These are phyloP conservation scores for Botryotinia narcissicola DNA, from an alignment of 2,329 filamentous ascomycete genomes.

Conservation along the genomic window DNA sequence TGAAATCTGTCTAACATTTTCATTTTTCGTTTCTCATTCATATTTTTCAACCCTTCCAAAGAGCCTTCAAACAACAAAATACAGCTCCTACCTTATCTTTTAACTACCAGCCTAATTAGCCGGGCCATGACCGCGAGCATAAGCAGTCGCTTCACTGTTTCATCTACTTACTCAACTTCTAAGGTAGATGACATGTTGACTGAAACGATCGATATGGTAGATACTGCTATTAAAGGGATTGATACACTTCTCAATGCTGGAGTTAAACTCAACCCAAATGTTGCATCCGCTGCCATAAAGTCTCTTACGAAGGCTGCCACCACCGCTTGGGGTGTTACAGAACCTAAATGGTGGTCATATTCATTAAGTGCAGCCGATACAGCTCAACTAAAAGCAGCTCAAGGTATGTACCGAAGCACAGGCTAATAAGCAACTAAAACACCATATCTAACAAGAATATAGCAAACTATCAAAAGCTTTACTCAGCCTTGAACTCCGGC, in stretches of 20 bases:
- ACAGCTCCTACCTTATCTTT: conserved; percentile 5
- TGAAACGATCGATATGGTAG: conserved; percentile 18
- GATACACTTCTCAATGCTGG: conserved; percentile 16
- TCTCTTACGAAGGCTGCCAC: conserved; percentile 4
- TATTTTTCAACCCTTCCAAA: not conserved
- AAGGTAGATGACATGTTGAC: conserved; percentile 15
- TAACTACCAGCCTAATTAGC: not conserved
- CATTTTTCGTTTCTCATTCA: not conserved
- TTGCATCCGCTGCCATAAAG: conserved; percentile 3
- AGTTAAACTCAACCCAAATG: conserved; percentile 1
- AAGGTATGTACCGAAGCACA: not conserved
- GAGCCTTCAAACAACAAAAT: not conserved
- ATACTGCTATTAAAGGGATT: conserved; percentile 7
- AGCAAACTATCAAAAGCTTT: conserved; percentile 17
- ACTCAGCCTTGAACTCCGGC: conserved; percentile 5
- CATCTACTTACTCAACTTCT: conserved; percentile 11
- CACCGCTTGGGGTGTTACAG: conserved; percentile 2
- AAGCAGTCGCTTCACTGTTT: conserved; percentile 17
- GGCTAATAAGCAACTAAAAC: no score
- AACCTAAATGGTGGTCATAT: not conserved
- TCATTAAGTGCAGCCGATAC: conserved; percentile 13
- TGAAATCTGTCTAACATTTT: not conserved
- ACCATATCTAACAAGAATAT: not conserved
- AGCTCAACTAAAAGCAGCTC: conserved; percentile 15
- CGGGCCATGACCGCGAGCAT: conserved; percentile 8